Base-by-base conservation (phyloP, 116 monocot species). In the Phalaenopsis hybrid region DNA sequence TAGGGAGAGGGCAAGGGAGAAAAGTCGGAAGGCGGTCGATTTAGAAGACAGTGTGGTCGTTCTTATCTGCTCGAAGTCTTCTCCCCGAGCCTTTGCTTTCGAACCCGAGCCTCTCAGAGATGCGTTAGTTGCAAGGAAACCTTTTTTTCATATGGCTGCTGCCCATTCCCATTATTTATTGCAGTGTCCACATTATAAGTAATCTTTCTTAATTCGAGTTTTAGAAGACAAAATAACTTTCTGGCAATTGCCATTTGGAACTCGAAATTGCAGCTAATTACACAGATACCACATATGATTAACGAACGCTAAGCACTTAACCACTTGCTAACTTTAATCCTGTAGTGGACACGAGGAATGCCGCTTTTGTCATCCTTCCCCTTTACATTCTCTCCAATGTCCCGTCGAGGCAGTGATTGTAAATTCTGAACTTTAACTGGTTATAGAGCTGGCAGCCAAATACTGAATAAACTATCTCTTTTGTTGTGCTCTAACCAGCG, bases 61-160 rank as follows among this genome's bases (percentile, higher is more conserved):
- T 82, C 86, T 86, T 86, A 86, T 86, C 86, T 57, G 45, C 82
- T 81, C 45, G 25, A 85, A 79, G 85, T 81, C 85, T 50, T 67
- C 69, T 28, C 21, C 15, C 81, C 84, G 80, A 85, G 63, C 80
- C 85, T 85, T 2, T n/a, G 2, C 21, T 43, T 43, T 81, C 77
- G 81, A 77, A 52, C 52, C 85, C 76, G 50, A 85, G 73, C 81
- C 85, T 82, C 28, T 3, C 58, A 33, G 74, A 7, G 50, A 77
- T 85, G 81, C 87, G 78, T 84, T 72, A 75, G 41, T 43, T 28
- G 48, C 74, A 85, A 85, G 85, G 68, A 85, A 85, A 7, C 69
- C 78, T 65, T 20, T 20, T 75, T n/a, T 41, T 4, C 41, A 41
- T 41, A 41, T 41, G 41, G 41, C 41, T 10, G 41, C 37, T 73